These are phyloP conservation scores for Ascosphaera aggregata DNA, from an alignment of 2,329 filamentous ascomycete genomes.

Conservation along the genomic window DNA sequence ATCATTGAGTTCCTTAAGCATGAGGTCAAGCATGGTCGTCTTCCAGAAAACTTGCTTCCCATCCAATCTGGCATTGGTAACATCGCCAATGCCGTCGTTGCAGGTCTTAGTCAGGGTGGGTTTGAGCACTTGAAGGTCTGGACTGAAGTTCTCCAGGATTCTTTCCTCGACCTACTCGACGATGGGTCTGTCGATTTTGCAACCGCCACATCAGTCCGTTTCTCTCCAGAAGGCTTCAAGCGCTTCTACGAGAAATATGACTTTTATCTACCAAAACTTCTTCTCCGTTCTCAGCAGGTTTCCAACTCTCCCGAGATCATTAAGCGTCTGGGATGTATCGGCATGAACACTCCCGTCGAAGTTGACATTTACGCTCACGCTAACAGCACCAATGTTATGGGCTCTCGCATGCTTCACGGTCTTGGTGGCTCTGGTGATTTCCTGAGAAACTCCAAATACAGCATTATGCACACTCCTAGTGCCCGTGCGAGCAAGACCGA, in stretches of 20 bases:
- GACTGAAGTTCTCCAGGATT: constrained; percentile 86
- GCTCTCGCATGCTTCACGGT: constrained; percentile 67
- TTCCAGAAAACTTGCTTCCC: constrained; percentile 54
- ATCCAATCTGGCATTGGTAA: constrained; percentile 80
- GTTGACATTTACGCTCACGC: constrained; percentile 90
- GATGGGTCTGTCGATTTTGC: constrained; percentile 71
- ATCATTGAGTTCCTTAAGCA: constrained; percentile 73
- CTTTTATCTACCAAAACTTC: constrained; percentile 53
- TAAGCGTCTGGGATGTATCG: constrained; percentile 63
- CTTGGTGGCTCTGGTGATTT: constrained; percentile 67
- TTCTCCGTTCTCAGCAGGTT: constrained; percentile 69
- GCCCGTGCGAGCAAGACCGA: constrained; percentile 63
- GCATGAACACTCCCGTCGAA: constrained; percentile 89
- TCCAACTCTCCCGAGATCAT: constrained; percentile 85
- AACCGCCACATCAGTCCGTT: constrained; percentile 72
- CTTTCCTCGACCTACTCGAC: constrained; percentile 83
- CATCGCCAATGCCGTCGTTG: constrained; percentile 79
- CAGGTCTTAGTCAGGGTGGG: constrained; percentile 46
- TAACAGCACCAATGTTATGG: constrained; percentile 78
- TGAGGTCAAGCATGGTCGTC: constrained; percentile 54
- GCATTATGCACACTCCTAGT: constrained; percentile 81
- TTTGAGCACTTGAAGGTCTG: constrained; percentile 79
- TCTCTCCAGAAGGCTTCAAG: constrained; percentile 76
- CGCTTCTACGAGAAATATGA: constrained; percentile 80
- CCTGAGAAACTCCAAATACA: constrained; percentile 56